Percentiles rank a stretch among this genome's conserved stretches.
Conservation (phyloP, 306 rosid genomes). For the Myrica gale region DNA sequence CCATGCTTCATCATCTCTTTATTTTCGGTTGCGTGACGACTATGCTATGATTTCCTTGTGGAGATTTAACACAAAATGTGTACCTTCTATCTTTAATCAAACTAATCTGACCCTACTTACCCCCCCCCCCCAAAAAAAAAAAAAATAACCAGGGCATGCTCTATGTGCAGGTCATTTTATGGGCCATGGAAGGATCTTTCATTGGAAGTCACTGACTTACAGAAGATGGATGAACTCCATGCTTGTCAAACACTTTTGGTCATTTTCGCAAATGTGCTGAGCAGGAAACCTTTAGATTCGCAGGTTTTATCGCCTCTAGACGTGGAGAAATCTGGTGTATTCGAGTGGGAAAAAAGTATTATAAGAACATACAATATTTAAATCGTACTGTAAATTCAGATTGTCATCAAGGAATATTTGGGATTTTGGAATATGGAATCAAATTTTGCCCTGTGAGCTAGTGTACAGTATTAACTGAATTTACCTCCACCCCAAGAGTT, state of each 20-base stretch:
- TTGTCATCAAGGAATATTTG: background rate
- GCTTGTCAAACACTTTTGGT: conserved; percentile 59
- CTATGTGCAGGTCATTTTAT: conserved; percentile 60
- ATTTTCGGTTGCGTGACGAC: background rate
- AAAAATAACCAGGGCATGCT: conserved; percentile 2
- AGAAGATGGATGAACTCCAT: conserved; percentile 72
- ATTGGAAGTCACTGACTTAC: conserved; percentile 39
- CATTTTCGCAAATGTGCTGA: conserved; percentile 50
- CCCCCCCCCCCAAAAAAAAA: too few relatives aligned
- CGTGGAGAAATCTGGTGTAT: conserved; percentile 44
- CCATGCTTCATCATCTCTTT: background rate
- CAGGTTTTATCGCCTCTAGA: conserved; percentile 43
- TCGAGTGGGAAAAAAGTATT: conserved; percentile 66
- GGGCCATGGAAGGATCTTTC: conserved; percentile 63
- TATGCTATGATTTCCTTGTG: background rate
- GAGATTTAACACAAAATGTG: background rate
- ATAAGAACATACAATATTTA: conserved; percentile 5
- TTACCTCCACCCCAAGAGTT: background rate
- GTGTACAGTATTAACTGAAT: background rate
- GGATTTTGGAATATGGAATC: background rate
- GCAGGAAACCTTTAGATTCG: conserved; percentile 43
- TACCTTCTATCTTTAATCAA: background rate
- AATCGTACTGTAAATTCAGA: background rate
- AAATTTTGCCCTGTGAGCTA: background rate
- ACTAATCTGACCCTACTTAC: conserved; percentile 5